Base-by-base conservation (phyloP, 352 stramenopile species). In the Phytophthora sp. region DNA sequence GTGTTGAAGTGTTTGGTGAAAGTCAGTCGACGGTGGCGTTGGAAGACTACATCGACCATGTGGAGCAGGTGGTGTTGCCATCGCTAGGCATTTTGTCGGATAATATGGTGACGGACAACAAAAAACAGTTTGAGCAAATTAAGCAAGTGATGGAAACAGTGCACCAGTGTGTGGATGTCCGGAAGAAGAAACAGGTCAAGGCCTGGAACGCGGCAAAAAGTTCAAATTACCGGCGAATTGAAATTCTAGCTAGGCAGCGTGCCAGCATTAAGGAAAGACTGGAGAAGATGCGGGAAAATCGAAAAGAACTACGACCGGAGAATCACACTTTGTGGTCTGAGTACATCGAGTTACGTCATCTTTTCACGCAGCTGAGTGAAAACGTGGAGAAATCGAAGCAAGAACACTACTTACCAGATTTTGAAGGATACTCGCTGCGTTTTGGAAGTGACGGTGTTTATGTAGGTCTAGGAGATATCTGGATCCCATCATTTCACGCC, bases 371-470 rank as follows among this genome's bases (percentile, higher is more conserved):
- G 42, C 55, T 92, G 34, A 72, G 63, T 8, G 67, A 81, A 10
- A 86, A 75, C 9, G 66, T 91, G n/a, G 84, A 92, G 32, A 66
- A 76, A 8, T 77, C 79, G 30, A 92, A 92, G 62, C 84, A 80
- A 34, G 68, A 88, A 34, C 80, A 91, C 31, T 92, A 78, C 26
- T 32, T 92, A 1, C 84, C 84, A 2, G 69, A 74, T 6, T 80
- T 87, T 54, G 84, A 92, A 61, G 61, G 65, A 21, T 91, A 89
- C 52, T 68, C 60, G 2, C 56, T 92, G 39, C 82, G 84, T 4
- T 84, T 90, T 23, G 84, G 84, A 11, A 92, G 69, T 41, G 78
- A 85, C 55, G 84, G 84, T 4, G 61, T 92, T 13, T 92, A 92
- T 44, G 66, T 91, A 11, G 84, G 84, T n/a, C 53, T 91, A 7